These are phyloP conservation scores for Fistulifera pelliculosa DNA, from an alignment of 108 stramenopile species.

Conservation along the genomic window DNA sequence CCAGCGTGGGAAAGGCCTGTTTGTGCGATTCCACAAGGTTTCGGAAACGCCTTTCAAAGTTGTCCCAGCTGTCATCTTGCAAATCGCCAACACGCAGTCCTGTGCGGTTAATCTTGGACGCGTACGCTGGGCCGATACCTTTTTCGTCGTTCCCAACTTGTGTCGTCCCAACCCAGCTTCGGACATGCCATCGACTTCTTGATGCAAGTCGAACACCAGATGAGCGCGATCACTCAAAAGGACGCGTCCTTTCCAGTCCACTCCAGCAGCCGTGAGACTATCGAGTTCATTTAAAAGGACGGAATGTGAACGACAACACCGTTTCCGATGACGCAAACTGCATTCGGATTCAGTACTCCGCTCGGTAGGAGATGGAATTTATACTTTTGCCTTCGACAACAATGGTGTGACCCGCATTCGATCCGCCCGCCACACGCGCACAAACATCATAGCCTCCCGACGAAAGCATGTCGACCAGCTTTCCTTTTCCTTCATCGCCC, in stretches of 20 bases:
- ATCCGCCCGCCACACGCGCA: constrained; percentile 94
- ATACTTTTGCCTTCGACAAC: constrained; percentile 93
- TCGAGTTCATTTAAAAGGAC: constrained; percentile 87
- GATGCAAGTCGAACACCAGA: constrained; percentile 98
- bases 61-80: constrained; percentile 38
- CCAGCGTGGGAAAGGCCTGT: constrained; percentile 59
- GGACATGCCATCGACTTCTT: constrained; percentile 82
- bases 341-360: constrained; percentile 88
- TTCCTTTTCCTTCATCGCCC: constrained; percentile 99
- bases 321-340: constrained; percentile 92
- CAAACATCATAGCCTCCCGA: constrained; percentile 93
- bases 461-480: constrained; percentile 93
- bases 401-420: constrained; percentile 97
- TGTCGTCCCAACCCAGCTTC: constrained; percentile 79
- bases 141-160: constrained; percentile 95
- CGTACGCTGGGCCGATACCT: constrained; percentile 98
- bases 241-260: constrained; percentile 79
- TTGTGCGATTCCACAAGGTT: constrained; percentile 69
- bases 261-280: constrained; percentile 58
- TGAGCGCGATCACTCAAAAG: constrained; percentile 94
- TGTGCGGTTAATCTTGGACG: constrained; percentile 93
- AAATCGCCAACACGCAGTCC: constrained; percentile 97
- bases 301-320: constrained; percentile 96
- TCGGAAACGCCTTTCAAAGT: constrained; percentile 87
- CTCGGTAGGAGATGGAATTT: constrained; percentile 98